Conservation (phyloP, 805 yeast species). For the Naumovozyma dairenensis region DNA sequence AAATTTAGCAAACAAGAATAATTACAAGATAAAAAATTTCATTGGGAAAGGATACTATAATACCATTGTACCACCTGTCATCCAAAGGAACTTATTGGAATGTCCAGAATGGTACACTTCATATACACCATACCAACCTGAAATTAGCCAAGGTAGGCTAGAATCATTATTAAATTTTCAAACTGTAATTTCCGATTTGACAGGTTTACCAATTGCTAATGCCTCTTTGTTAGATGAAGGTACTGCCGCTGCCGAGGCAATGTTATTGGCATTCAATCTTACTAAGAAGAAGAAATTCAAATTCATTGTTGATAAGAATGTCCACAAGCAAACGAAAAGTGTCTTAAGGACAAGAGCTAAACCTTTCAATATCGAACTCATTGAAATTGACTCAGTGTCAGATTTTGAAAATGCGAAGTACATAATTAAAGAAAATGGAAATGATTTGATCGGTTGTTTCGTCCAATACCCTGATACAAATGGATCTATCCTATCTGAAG, state of each 20-base stretch:
- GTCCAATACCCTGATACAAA: conserved; percentile 87
- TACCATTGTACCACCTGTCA: conserved; percentile 81
- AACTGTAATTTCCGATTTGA: conserved; percentile 81
- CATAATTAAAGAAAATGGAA: conserved; percentile 27
- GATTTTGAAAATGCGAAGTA: conserved; percentile 28
- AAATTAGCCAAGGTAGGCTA: conserved; percentile 91
- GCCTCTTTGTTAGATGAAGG: conserved; percentile 94
- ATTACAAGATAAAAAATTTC: conserved; percentile 51
- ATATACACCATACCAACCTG: conserved; percentile 97
- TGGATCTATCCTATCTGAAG: conserved; percentile 50
- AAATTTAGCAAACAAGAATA: conserved; percentile 65
- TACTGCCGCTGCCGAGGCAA: conserved; percentile 95
- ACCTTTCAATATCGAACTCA: conserved; percentile 59
- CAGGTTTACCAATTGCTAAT: conserved; percentile 91
- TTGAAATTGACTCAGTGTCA: conserved; percentile 42
- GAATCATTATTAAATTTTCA: conserved; percentile 86
- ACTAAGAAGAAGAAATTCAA: conserved; percentile 54
- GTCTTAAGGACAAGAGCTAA: conserved; percentile 73
- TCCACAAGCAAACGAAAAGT: conserved; percentile 78
- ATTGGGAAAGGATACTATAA: conserved; percentile 95
- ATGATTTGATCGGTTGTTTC: conserved; percentile 64
- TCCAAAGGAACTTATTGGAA: conserved; percentile 85
- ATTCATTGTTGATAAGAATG: conserved; percentile 63
- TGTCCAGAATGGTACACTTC: conserved; percentile 98
- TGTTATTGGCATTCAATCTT: conserved; percentile 69